Evolutionary conservation across 2,329 filamentous ascomycete species (phyloP).

Genomic region (Colletotrichum sp.): DNA sequence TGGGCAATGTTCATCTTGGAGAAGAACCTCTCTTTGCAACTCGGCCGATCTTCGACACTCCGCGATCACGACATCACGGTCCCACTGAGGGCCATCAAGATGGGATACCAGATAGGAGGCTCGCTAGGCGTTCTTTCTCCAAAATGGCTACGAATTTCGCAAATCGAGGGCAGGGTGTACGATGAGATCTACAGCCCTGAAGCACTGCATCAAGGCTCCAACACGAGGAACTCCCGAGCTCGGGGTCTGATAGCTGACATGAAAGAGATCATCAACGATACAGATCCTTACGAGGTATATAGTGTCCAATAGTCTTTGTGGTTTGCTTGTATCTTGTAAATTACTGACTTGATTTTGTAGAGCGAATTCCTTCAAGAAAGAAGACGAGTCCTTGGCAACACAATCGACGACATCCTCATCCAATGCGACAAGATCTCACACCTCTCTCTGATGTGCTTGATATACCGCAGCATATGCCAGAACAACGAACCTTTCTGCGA

Average conservation of each 20-base stretch:
- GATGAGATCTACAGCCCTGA: background rate
- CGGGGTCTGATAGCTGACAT: background rate
- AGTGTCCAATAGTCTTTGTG: background rate
- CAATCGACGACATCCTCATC: background rate
- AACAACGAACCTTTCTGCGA: background rate
- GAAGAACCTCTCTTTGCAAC: background rate
- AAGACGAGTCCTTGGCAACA: background rate
- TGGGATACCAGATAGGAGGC: background rate
- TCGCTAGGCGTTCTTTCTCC: background rate
- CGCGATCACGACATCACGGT: background rate
- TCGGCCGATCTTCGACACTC: background rate
- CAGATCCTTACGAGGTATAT: background rate
- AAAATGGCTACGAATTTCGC: background rate
- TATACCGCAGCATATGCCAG: background rate
- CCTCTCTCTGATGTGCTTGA: background rate
- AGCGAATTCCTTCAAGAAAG: background rate
- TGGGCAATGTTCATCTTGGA: background rate
- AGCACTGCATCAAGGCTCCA: background rate
- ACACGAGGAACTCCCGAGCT: background rate
- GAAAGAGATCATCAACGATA: background rate
- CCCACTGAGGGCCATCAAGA: background rate
- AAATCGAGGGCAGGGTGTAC: background rate
- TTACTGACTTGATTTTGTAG: background rate
- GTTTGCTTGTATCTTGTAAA: background rate
- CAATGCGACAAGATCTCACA: background rate